Evolutionary conservation across 129 eudicot species (phyloP).

Genomic region (Saussurea involucrata): DNA sequence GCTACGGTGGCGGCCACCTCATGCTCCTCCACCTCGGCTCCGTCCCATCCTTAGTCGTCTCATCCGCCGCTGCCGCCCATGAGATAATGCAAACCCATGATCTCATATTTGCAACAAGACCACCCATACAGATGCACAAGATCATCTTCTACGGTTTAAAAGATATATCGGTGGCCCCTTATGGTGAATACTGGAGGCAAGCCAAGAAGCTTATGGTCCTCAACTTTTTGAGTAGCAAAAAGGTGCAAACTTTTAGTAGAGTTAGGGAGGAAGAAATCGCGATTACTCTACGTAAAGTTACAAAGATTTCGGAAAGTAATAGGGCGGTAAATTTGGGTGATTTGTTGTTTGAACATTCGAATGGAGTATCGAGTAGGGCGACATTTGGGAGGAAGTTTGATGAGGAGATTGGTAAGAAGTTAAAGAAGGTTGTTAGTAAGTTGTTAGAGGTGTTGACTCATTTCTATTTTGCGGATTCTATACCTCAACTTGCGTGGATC

Average conservation of each 20-base stretch:
- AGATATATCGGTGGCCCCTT: conserved; percentile 38
- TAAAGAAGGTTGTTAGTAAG: conserved; percentile 12
- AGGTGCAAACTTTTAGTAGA: conserved; percentile 33
- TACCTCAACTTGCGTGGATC: conserved; percentile 40
- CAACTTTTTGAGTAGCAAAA: conserved; percentile 41
- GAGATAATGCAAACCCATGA: conserved; percentile 57
- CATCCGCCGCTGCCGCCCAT: conserved; percentile 42
- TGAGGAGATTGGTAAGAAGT: no score
- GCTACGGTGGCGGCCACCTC: conserved; percentile 26
- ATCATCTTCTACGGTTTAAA: conserved; percentile 29
- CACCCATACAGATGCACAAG: conserved; percentile 8
- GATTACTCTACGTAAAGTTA: conserved; percentile 28
- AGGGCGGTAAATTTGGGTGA: neutral
- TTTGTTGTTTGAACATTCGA: no score
- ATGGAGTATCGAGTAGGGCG: no score
- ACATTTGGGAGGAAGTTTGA: no score
- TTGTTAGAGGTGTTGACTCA: neutral
- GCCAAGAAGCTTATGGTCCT: conserved; percentile 45
- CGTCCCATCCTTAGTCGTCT: conserved; percentile 32
- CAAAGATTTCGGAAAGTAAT: neutral
- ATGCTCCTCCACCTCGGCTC: conserved; percentile 51
- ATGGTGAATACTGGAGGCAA: conserved; percentile 60
- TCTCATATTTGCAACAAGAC: conserved; percentile 35
- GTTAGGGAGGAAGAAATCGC: conserved; percentile 38
- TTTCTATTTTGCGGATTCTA: conserved; percentile 14